Percentiles rank a stretch among this genome's conserved stretches.
phyloP scores from a whole-genome alignment of 2,329 filamentous ascomycete genomes.

The Fusarium solani-melongenae region DNA sequence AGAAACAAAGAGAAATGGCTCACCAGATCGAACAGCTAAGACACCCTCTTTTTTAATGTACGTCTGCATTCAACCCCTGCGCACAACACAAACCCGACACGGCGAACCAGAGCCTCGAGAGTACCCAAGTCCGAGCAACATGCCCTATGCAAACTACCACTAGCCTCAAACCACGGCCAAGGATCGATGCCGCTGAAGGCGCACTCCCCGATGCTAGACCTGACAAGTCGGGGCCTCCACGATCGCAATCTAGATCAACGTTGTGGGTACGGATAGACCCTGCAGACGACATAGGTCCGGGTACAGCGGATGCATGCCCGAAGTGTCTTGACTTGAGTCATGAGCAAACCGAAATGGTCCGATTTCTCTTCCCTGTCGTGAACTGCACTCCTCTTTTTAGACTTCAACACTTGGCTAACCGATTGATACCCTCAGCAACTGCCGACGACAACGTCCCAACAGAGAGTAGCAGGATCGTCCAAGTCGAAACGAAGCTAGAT shows the following conservation, averaged over 20 bases:
- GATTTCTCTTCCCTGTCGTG: not conserved
- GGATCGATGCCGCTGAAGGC: not conserved
- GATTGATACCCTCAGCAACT: not conserved
- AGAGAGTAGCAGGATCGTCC: not conserved
- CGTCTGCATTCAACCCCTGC: not conserved
- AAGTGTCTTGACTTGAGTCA: not conserved
- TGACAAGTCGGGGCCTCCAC: not conserved
- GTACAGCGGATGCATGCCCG: not conserved
- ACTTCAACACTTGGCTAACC: not conserved
- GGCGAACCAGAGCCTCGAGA: not conserved
- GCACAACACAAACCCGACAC: not conserved
- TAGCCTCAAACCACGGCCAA: not conserved
- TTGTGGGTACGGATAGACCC: conserved; percentile 3
- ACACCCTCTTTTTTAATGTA: not conserved
- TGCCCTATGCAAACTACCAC: not conserved
- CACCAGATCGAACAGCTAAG: not conserved
- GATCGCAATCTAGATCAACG: not conserved
- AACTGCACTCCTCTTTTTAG: not conserved
- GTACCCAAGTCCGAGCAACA: not conserved
- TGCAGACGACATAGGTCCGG: not conserved
- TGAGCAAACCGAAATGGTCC: not conserved
- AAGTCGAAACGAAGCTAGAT: not conserved
- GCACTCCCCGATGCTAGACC: not conserved
- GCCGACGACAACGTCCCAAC: not conserved
- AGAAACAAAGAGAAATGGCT: not conserved